phyloP scores from a whole-genome alignment of 805 yeast genomes.

The Kodamaea kaohsiungensis region DNA sequence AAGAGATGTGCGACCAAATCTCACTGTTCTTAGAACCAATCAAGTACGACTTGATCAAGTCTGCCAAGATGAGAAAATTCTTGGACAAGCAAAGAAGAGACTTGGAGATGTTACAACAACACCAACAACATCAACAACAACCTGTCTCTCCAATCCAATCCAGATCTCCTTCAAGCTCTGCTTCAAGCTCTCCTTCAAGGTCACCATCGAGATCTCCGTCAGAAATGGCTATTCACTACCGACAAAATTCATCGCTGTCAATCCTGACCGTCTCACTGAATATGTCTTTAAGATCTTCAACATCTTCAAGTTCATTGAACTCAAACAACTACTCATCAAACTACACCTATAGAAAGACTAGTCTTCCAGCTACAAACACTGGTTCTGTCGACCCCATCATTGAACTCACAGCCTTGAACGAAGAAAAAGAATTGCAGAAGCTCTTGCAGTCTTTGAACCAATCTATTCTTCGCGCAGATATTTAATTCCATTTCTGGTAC shows the following conservation, averaged over 20 bases:
- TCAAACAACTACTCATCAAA: constrained; percentile 1
- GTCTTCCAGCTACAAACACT: background rate
- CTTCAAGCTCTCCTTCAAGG: background rate
- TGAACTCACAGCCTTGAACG: constrained; percentile 37
- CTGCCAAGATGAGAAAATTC: constrained; percentile 34
- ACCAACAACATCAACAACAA: background rate
- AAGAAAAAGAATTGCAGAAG: constrained; percentile 33
- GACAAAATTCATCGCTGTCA: constrained; percentile 20
- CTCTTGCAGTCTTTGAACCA: constrained; percentile 14
- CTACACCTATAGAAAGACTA: constrained; percentile 2
- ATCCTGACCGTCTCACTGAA: constrained; percentile 11
- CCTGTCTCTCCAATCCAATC: constrained; percentile 5
- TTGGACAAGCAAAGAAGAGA: constrained; percentile 27
- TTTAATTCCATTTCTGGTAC: background rate
- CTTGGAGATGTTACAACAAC: constrained; percentile 10
- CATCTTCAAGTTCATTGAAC: constrained; percentile 6
- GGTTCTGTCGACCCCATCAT: constrained; percentile 31
- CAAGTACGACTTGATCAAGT: constrained; percentile 37
- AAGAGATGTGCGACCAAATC: constrained; percentile 45
- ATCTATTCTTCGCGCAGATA: constrained; percentile 1
- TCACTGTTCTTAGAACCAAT: constrained; percentile 53
- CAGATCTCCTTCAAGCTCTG: constrained; percentile 3
- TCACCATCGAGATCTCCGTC: constrained; percentile 1
- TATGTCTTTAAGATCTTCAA: constrained; percentile 4
- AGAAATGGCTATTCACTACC: constrained; percentile 15